Evolutionary conservation across 495 filamentous ascomycete species (phyloP), one percentile per base, ranked within the genome.

Genomic region (Penicillium manginii): DNA sequence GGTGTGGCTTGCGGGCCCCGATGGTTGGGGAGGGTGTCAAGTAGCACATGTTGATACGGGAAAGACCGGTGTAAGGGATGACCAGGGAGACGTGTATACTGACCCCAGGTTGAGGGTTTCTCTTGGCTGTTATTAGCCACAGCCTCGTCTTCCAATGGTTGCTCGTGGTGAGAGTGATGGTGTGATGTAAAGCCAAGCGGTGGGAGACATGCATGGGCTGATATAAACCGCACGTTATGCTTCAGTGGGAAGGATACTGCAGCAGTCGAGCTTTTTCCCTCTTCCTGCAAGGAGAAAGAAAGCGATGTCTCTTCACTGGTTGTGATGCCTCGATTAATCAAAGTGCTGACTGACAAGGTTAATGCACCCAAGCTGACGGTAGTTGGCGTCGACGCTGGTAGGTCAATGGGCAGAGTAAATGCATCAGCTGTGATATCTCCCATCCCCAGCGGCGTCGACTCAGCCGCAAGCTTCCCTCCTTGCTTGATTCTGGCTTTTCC

Each of bases 151-250:
- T 50, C 32, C 76, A 80, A 42, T 17, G 19, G 40, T 19, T 43
- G 40, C 50, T 15, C 29, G 29, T 51, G 31, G 14, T 15, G n/a
- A 9, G 8, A 5, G 15, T 55, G 53, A 17, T 59, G 61, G 19
- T 61, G 60, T 4, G 59, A 59, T 15, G 71, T 59, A 26, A 66
- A 55, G 0, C 73, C 79, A 8, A 72, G 73, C 2, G 86, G 86
- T 6, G 83, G 80, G 4, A 81, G 81, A 47, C 87, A 90, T 47
- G 84, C 84, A 54, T 88, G 84, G 0, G 83, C 83, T 8, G 87
- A 86, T 43, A 89, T 76, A 65, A 89, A 89, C 60, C 82, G 80
- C 42, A 88, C 81, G 59, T 89, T 86, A 61, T 88, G 81, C n/a
- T 67, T 68, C 50, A 90, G 66, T 3, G 77, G 63, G 43, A 83